Conservation (phyloP, 2,329 filamentous ascomycete genomes). For the Falciphora oryzae region DNA sequence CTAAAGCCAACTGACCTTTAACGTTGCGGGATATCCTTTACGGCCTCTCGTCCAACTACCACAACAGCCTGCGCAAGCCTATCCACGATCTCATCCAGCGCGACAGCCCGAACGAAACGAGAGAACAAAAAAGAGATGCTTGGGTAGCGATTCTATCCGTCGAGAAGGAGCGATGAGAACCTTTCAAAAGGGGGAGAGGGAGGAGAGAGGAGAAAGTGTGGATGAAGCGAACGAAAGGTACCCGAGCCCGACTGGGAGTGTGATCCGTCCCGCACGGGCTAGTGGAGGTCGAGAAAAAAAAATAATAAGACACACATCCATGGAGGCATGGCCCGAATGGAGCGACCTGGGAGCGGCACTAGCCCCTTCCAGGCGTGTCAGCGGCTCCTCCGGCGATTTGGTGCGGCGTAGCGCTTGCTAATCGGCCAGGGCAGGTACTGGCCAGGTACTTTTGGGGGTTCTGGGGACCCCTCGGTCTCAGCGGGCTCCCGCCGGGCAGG, state of each 20-base stretch:
- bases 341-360: background rate
- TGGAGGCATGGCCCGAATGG: background rate
- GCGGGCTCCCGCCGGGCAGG: too few species aligned
- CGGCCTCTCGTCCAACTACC: slow-evolving; percentile 11
- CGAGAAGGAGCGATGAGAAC: slow-evolving; percentile 9
- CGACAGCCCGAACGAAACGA: background rate
- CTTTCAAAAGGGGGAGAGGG: slow-evolving; percentile 17
- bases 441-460: background rate
- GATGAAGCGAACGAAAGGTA: slow-evolving; percentile 17
- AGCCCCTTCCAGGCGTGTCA: background rate
- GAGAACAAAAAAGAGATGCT: slow-evolving; percentile 9
- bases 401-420: background rate
- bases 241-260: slow-evolving; percentile 13
- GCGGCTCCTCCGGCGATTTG: background rate
- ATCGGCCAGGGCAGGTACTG: slow-evolving; percentile 2
- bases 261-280: slow-evolving; percentile 11
- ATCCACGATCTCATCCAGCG: background rate
- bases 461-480: background rate
- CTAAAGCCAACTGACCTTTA: background rate
- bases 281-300: slow-evolving; percentile 12
- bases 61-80: slow-evolving; percentile 12
- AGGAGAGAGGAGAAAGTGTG: slow-evolving; percentile 16
- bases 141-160: slow-evolving; percentile 12
- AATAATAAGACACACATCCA: slow-evolving; percentile 8
- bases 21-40: slow-evolving; percentile 8